phyloP scores from a whole-genome alignment of 2,329 filamentous ascomycete species.

The Lomentospora prolificans region DNA sequence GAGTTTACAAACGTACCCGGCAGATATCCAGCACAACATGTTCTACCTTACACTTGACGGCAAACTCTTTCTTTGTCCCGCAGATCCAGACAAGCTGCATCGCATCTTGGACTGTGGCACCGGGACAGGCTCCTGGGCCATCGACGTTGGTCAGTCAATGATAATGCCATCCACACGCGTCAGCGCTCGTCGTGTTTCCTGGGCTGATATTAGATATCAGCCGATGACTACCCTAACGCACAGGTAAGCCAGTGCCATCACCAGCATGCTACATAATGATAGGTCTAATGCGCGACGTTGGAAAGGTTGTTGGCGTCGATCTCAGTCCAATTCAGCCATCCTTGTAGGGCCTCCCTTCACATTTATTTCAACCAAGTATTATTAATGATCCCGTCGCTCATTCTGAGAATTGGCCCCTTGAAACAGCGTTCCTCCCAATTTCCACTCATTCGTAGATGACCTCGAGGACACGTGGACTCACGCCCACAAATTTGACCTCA shows the following conservation, averaged over 20 bases:
- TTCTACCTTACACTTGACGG: conserved; percentile 17
- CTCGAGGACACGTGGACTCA: conserved; percentile 31
- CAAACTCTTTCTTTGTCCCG: conserved; percentile 15
- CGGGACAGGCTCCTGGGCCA: conserved; percentile 22
- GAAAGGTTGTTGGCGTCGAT: conserved; percentile 29
- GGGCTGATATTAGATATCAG: too few species aligned
- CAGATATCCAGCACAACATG: conserved; percentile 20
- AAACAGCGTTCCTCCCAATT: conserved; percentile 38
- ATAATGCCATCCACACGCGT: background rate
- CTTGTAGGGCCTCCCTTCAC: conserved; percentile 16
- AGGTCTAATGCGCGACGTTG: too few species aligned
- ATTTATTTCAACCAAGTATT: too few species aligned
- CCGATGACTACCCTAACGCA: conserved; percentile 18
- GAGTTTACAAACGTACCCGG: background rate
- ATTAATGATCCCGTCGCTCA: too few species aligned
- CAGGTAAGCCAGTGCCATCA: too few species aligned
- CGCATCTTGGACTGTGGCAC: conserved; percentile 22
- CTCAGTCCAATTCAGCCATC: conserved; percentile 30
- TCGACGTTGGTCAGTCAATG: conserved; percentile 19
- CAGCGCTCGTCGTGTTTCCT: background rate
- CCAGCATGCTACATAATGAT: too few species aligned
- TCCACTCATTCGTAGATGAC: conserved; percentile 36
- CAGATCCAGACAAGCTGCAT: conserved; percentile 11
- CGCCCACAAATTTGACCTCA: conserved; percentile 27
- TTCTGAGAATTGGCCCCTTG: too few species aligned